Percentiles rank a stretch among this genome's conserved stretches.
Evolutionary conservation across 345 rosid genomes (phyloP).

Genomic region (Moricandia arvensis): DNA sequence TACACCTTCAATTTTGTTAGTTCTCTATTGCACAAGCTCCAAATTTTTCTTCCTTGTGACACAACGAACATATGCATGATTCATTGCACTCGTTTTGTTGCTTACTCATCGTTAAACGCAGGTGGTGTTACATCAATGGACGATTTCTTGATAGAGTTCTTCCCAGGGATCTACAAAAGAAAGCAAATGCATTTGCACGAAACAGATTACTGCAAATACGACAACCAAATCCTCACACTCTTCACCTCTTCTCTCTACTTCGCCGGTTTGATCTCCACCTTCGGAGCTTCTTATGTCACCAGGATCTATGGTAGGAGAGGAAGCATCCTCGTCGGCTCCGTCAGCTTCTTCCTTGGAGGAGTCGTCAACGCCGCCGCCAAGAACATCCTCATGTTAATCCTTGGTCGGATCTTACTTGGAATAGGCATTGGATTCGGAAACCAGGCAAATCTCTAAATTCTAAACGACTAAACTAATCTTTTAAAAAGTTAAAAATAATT

Average conservation of each 20-base stretch:
- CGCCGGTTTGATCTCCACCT: constrained; percentile 75
- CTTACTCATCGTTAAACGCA: constrained; percentile 24
- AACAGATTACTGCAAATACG: constrained; percentile 94
- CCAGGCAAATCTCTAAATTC: constrained; percentile 46
- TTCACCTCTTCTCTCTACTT: constrained; percentile 89
- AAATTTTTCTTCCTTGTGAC: background rate
- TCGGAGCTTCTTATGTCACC: constrained; percentile 72
- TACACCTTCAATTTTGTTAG: background rate
- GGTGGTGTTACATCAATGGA: constrained; percentile 99
- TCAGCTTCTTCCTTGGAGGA: constrained; percentile 79
- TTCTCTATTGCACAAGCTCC: background rate
- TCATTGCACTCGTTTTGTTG: background rate
- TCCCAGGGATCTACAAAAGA: constrained; percentile 62
- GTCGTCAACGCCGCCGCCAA: constrained; percentile 63
- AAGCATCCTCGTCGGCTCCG: constrained; percentile 72
- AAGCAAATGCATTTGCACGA: constrained; percentile 67
- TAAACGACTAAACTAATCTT: background rate
- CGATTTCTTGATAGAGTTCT: constrained; percentile 79
- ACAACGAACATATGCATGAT: background rate
- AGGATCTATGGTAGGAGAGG: constrained; percentile 63
- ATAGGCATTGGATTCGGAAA: constrained; percentile 84
- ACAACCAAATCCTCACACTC: constrained; percentile 70
- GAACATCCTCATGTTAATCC: constrained; percentile 63
- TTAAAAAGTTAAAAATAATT: too few species aligned
- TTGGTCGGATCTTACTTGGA: constrained; percentile 75